Conservation (phyloP, 257 asterid species). For the Jasminum sambac region DNA sequence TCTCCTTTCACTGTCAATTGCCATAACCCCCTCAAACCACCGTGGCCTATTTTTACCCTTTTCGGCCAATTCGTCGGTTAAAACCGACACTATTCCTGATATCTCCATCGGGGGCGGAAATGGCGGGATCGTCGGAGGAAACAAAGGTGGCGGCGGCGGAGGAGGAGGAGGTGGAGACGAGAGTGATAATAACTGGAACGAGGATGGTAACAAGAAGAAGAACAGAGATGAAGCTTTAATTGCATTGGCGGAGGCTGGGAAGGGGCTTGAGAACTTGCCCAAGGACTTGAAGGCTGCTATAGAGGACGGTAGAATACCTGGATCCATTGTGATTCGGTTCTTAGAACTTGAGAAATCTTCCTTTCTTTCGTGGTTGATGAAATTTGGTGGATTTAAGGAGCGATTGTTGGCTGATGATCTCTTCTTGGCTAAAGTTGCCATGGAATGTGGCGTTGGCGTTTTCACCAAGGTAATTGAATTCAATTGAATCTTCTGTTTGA, state of each 20-base stretch:
- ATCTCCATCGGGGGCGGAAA: constrained; percentile 26
- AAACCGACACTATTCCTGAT: constrained; percentile 28
- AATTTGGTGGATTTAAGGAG: constrained; percentile 87
- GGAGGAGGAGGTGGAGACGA: constrained; percentile 42
- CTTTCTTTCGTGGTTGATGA: constrained; percentile 65
- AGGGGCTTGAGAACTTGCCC: constrained; percentile 80
- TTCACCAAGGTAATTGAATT: constrained; percentile 72
- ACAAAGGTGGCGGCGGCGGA: constrained; percentile 29
- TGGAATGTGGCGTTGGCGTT: constrained; percentile 94
- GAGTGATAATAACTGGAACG: constrained; percentile 31
- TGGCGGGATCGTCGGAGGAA: constrained; percentile 22
- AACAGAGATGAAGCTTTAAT: constrained; percentile 58
- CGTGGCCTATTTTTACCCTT: constrained; percentile 28
- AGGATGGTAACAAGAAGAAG: constrained; percentile 40
- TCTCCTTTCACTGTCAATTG: constrained; percentile 18
- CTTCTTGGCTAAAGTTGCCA: constrained; percentile 78
- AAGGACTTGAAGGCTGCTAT: constrained; percentile 82
- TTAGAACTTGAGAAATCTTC: constrained; percentile 75
- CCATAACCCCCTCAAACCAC: neutral
- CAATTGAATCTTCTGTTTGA: neutral
- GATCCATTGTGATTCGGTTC: constrained; percentile 56
- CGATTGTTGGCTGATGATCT: constrained; percentile 96
- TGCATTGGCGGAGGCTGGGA: constrained; percentile 66
- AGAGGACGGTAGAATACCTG: constrained; percentile 71
- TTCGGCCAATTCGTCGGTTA: constrained; percentile 34